phyloP scores from a whole-genome alignment of 164 flowering plant species.

The Litsea cubeba region DNA sequence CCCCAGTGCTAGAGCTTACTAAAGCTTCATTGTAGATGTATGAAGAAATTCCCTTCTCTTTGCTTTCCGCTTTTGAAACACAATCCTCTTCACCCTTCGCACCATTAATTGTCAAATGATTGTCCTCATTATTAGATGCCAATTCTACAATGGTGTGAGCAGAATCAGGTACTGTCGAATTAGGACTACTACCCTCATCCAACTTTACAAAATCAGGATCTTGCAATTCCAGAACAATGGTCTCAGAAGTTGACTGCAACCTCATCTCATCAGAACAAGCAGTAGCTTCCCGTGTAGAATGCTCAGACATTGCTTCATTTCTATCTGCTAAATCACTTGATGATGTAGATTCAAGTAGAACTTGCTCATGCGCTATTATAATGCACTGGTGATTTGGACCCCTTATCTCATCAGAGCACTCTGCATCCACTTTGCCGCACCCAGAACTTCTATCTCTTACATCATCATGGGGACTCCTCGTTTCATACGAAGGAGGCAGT shows the following conservation, averaged over 20 bases:
- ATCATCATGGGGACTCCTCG: not conserved
- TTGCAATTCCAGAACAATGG: constrained; percentile 7
- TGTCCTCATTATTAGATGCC: constrained; percentile 11
- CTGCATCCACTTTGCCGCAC: constrained; percentile 8
- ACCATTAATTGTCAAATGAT: constrained; percentile 3
- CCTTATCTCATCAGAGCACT: constrained; percentile 13
- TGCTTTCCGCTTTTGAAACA: constrained; percentile 19
- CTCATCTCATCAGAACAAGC: constrained; percentile 11
- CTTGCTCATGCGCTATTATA: constrained; percentile 12
- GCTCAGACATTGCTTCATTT: constrained; percentile 9
- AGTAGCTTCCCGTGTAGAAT: constrained; percentile 1
- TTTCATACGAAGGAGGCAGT: constrained; percentile 1
- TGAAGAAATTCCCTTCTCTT: constrained; percentile 13
- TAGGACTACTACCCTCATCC: not conserved
- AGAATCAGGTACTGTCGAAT: not conserved
- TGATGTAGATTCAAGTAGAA: constrained; percentile 12
- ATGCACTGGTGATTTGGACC: not conserved
- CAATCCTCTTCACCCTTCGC: not conserved
- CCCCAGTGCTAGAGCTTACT: constrained; percentile 15
- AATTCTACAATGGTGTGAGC: constrained; percentile 13
- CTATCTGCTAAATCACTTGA: constrained; percentile 16
- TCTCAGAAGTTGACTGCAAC: constrained; percentile 6
- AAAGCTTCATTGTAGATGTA: constrained; percentile 22
- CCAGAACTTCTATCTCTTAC: constrained; percentile 10
- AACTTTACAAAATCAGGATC: not conserved